These are phyloP conservation scores for Populus alba DNA, from an alignment of 345 rosid genomes.

Conservation along the genomic window DNA sequence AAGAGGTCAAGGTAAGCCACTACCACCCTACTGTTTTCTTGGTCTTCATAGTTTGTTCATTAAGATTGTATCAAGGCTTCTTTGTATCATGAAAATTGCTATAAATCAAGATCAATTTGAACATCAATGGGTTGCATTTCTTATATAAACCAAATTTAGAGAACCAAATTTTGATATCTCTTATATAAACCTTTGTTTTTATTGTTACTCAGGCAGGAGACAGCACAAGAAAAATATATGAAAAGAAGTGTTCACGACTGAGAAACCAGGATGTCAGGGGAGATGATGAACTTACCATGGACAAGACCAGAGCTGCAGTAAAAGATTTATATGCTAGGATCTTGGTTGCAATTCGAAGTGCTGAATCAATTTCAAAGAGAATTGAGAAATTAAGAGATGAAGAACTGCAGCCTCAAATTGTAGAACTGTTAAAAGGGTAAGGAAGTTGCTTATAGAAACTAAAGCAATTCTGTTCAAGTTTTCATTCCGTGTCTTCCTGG, in stretches of 20 bases:
- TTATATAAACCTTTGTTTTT: neutral
- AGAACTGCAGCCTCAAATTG: constrained; percentile 63
- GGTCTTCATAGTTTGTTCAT: neutral
- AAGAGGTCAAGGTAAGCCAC: constrained; percentile 58
- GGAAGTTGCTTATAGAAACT: constrained; percentile 12
- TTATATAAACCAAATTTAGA: neutral
- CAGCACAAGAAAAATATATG: constrained; percentile 49
- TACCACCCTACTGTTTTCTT: neutral
- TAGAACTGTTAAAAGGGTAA: constrained; percentile 69
- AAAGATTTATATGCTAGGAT: constrained; percentile 67
- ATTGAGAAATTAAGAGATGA: constrained; percentile 64
- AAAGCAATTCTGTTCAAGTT: neutral
- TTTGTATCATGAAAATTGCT: neutral
- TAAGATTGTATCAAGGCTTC: neutral
- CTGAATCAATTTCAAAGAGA: constrained; percentile 61
- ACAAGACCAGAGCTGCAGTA: constrained; percentile 57
- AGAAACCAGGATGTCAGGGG: constrained; percentile 54
- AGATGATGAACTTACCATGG: constrained; percentile 37
- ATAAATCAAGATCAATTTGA: neutral
- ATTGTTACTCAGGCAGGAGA: constrained; percentile 55
- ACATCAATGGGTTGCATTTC: neutral
- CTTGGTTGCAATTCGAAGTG: constrained; percentile 67
- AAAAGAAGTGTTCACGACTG: constrained; percentile 53
- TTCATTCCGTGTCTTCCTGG: neutral
- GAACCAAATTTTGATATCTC: neutral